phyloP scores from a whole-genome alignment of 139 green algal genomes.

The Chlorella sp. region DNA sequence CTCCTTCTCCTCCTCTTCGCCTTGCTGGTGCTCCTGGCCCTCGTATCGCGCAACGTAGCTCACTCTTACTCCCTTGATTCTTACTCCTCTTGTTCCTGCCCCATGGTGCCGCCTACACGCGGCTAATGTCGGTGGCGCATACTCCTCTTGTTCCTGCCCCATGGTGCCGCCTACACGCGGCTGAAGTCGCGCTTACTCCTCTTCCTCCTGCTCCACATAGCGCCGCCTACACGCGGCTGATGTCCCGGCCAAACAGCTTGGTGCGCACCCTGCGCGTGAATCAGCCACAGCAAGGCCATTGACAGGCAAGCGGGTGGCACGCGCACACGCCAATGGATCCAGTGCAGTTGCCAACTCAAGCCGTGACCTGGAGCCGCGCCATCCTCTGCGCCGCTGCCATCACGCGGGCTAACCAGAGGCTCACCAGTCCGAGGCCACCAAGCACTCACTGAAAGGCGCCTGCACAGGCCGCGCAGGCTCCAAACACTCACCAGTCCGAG shows the following conservation, averaged over 20 bases:
- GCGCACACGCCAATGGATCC: background rate
- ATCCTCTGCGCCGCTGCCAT: background rate
- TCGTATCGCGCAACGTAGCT: no score
- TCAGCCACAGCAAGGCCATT: background rate
- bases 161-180: no score
- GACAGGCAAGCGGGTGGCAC: background rate
- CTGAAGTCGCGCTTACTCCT: no score
- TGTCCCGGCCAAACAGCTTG: constrained; percentile 84
- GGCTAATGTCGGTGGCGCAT: no score
- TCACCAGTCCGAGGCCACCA: background rate
- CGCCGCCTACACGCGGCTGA: constrained; percentile 55
- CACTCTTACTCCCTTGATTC: no score
- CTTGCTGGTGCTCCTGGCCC: no score
- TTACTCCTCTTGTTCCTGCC: no score
- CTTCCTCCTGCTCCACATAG: no score
- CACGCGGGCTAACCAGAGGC: background rate
- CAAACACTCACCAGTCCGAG: constrained; percentile 58
- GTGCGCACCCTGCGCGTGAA: constrained; percentile 36
- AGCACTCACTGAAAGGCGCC: background rate
- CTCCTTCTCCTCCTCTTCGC: no score
- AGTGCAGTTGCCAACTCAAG: background rate
- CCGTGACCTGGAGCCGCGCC: background rate
- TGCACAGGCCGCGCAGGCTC: background rate
- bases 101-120: no score
- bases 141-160: no score